phyloP scores from a whole-genome alignment of 768 basidiomycete genomes.

The Psilocybe sp. region DNA sequence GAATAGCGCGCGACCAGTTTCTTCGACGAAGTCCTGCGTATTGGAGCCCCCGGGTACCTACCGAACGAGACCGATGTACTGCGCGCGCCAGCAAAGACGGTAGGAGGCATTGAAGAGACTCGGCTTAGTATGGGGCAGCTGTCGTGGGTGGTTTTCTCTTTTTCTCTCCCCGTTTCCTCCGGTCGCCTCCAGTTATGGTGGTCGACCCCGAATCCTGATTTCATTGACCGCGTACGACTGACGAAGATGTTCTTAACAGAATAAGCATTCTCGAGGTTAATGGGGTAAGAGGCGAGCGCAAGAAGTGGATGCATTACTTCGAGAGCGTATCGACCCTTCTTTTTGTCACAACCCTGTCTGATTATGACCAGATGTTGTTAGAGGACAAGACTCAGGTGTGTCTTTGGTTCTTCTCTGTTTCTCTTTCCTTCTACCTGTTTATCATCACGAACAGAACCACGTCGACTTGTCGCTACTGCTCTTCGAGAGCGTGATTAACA shows the following conservation, averaged over 20 bases:
- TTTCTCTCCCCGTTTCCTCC: conserved; percentile 3
- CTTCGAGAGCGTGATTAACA: conserved; percentile 44
- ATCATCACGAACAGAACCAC: conserved; percentile 66
- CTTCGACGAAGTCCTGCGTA: conserved; percentile 80
- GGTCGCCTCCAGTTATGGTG: too few species aligned
- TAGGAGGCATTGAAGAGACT: conserved; percentile 91
- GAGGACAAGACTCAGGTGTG: conserved; percentile 66
- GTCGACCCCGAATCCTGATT: too few species aligned
- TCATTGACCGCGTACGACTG: too few species aligned
- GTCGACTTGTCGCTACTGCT: conserved; percentile 91
- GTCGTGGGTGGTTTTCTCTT: conserved; percentile 43
- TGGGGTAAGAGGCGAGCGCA: conserved; percentile 75
- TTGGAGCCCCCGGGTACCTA: conserved; percentile 76
- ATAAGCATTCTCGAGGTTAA: conserved; percentile 78
- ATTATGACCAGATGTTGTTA: conserved; percentile 72
- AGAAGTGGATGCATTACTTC: conserved; percentile 71
- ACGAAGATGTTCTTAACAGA: too few species aligned
- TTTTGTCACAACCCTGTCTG: conserved; percentile 67
- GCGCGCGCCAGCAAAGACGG: conserved; percentile 84
- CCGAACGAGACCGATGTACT: conserved; percentile 88
- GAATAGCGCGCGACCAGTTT: too few species aligned
- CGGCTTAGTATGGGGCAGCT: conserved; percentile 68
- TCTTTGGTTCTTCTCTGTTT: conserved; percentile 7
- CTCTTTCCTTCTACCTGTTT: too few species aligned
- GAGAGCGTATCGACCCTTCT: conserved; percentile 63